Conservation (phyloP, 2,329 filamentous ascomycete genomes). For the Periconia macrospinosa region DNA sequence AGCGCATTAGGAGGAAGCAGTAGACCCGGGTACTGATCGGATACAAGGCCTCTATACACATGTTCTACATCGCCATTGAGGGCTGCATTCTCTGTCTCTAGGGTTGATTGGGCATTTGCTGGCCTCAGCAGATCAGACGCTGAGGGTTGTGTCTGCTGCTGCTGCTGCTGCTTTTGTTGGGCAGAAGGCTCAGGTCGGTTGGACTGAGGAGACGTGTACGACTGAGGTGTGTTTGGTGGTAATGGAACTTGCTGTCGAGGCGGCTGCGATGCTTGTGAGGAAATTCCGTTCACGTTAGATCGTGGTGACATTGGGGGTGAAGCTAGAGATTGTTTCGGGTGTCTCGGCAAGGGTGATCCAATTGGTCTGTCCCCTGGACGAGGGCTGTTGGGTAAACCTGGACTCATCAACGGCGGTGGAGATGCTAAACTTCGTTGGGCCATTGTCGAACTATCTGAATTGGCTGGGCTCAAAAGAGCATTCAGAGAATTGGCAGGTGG, state of each 20-base stretch:
- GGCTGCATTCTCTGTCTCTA: constrained; percentile 33
- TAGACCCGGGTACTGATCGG: constrained; percentile 84
- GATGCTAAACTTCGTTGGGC: constrained; percentile 45
- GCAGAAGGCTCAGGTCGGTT: constrained; percentile 41
- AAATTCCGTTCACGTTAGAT: constrained; percentile 50
- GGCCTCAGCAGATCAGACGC: constrained; percentile 31
- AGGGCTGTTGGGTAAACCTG: constrained; percentile 66
- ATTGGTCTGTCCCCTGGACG: constrained; percentile 63
- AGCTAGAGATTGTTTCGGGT: constrained; percentile 57
- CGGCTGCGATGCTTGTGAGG: constrained; percentile 68
- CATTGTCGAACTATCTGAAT: constrained; percentile 42
- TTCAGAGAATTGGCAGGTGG: constrained; percentile 42
- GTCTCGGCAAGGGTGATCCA: constrained; percentile 61
- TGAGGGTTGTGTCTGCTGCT: constrained; percentile 4
- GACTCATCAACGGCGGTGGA: constrained; percentile 56
- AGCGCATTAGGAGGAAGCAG: constrained; percentile 86
- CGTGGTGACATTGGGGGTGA: constrained; percentile 71
- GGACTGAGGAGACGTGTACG: constrained; percentile 58
- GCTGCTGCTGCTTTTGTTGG: constrained; percentile 23
- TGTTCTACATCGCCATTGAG: constrained; percentile 40
- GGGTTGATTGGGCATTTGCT: constrained; percentile 36
- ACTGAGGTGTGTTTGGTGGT: constrained; percentile 68
- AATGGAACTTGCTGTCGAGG: constrained; percentile 74
- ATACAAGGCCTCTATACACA: constrained; percentile 77
- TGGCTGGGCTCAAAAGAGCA: constrained; percentile 54